phyloP scores from a whole-genome alignment of 129 eudicot genomes.

The Daucus carota region DH1_v3.0 NC_030384.2:35792001-35792500 shows the following conservation, averaged over 20 bases:
- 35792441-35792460: background rate
- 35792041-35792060: conserved; percentile 19
- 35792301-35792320: background rate
- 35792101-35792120: conserved; percentile 14
- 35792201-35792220: background rate
- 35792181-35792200: conserved; percentile 58
- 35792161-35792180: conserved; percentile 81
- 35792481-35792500: conserved; percentile 88
- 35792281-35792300: background rate
- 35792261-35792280: background rate
- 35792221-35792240: background rate
- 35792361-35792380: background rate
- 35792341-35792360: background rate
- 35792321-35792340: background rate
- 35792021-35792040: conserved; percentile 96
- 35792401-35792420: background rate
- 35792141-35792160: conserved; percentile 70
- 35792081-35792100: background rate
- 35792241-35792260: background rate
- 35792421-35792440: background rate
- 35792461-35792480: conserved; percentile 50
- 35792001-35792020: conserved; percentile 78
- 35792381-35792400: background rate
- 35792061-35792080: background rate
- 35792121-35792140: conserved; percentile 93